Evolutionary conservation across 352 stramenopile genomes (phyloP).

Genomic region (Phytopythium helicoides): DNA sequence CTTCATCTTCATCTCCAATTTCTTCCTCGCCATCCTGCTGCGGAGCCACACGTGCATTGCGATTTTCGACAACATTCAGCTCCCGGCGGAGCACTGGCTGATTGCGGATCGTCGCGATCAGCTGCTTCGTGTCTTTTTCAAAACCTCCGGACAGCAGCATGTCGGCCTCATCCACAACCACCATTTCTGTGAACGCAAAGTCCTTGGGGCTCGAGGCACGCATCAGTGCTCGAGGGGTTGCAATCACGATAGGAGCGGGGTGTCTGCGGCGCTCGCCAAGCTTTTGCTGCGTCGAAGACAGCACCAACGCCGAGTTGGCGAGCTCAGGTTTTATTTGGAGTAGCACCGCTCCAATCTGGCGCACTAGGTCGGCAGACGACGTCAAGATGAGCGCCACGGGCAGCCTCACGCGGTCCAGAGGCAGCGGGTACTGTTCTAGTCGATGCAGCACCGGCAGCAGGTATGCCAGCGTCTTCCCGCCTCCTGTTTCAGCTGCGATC

Average conservation of each 20-base stretch:
- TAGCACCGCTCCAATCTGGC: slow-evolving; percentile 59
- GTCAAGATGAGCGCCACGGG: slow-evolving; percentile 78
- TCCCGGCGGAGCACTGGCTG: slow-evolving; percentile 47
- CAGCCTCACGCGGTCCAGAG: slow-evolving; percentile 32
- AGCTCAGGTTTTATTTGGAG: slow-evolving; percentile 37
- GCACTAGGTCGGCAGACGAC: slow-evolving; percentile 85
- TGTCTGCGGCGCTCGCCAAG: slow-evolving; percentile 24
- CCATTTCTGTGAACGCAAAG: slow-evolving; percentile 68
- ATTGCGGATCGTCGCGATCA: slow-evolving; percentile 78
- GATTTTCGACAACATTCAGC: slow-evolving; percentile 34
- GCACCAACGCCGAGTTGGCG: slow-evolving; percentile 24
- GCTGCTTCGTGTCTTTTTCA: slow-evolving; percentile 78
- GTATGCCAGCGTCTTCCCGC: slow-evolving; percentile 96
- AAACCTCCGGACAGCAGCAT: slow-evolving; percentile 77
- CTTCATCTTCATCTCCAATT: slow-evolving; percentile 12
- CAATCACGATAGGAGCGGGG: slow-evolving; percentile 51
- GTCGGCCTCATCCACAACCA: slow-evolving; percentile 83
- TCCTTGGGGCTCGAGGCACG: slow-evolving; percentile 59
- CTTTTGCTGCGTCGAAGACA: slow-evolving; percentile 59
- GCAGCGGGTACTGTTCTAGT: slow-evolving; percentile 30
- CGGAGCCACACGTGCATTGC: neutral
- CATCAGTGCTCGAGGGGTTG: slow-evolving; percentile 64
- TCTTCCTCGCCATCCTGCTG: slow-evolving; percentile 2
- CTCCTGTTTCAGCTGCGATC: slow-evolving; percentile 93
- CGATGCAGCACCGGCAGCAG: slow-evolving; percentile 89